Percentiles rank a stretch among this genome's conserved stretches.
Conservation (phyloP, 352 stramenopile species). For the Saprolegnia diclina region DNA sequence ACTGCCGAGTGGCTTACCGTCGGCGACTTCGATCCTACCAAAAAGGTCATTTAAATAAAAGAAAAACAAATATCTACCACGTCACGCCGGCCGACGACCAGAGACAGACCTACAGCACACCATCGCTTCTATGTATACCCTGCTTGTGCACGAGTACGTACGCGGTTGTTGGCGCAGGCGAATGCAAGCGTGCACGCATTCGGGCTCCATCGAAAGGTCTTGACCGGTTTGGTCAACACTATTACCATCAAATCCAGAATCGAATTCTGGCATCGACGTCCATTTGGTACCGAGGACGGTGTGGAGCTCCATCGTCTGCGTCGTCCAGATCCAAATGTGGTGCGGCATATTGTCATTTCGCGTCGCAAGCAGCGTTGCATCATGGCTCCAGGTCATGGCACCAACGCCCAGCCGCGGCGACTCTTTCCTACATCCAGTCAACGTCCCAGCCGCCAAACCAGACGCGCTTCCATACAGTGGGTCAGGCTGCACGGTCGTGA, state of each 20-base stretch:
- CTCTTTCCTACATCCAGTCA: conserved; percentile 41
- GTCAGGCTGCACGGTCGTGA: conserved; percentile 54
- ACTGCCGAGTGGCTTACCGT: neutral
- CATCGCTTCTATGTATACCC: neutral
- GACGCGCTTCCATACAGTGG: conserved; percentile 42
- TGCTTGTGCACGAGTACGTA: neutral
- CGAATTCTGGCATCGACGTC: neutral
- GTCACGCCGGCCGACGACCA: conserved; percentile 60
- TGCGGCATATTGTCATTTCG: conserved; percentile 80
- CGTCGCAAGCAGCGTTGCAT: conserved; percentile 63
- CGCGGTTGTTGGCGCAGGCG: conserved; percentile 49
- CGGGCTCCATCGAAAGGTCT: conserved; percentile 60
- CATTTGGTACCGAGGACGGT: conserved; percentile 30
- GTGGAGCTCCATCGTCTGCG: conserved; percentile 61
- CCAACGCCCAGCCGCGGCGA: conserved; percentile 69
- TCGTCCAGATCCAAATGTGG: conserved; percentile 82
- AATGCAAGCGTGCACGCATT: conserved; percentile 46
- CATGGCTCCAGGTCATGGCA: conserved; percentile 54
- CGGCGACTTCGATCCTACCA: conserved; percentile 11
- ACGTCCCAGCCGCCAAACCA: no score
- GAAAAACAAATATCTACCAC: conserved; percentile 35
- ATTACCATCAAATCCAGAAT: conserved; percentile 29
- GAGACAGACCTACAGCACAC: conserved; percentile 39
- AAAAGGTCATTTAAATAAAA: neutral
- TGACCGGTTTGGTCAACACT: conserved; percentile 55